Evolutionary conservation across 2,329 filamentous ascomycete species (phyloP), one percentile per base, ranked within the genome.

Genomic region (Colletotrichum theobromicola): DNA sequence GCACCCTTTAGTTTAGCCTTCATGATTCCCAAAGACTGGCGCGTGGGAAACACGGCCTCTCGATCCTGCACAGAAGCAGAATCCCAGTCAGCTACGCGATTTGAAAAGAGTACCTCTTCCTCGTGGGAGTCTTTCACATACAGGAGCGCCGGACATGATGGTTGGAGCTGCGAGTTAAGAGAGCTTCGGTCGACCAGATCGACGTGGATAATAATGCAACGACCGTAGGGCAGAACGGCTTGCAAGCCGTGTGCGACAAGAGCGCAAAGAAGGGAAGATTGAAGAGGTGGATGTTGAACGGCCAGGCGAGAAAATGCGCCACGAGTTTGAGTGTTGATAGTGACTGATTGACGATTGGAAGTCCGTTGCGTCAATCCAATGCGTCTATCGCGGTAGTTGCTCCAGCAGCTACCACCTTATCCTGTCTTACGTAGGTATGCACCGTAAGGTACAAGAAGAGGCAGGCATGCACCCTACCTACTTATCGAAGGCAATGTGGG

Each of bases 1-100:
- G 94, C 94, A 76, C 94, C 96, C 89, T 98, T 98, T 82, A 99
- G 92, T 90, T 99, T 99, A 78, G 93, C 92, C 87, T 98, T 98
- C 96, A 99, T 99, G 83, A 97, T 86, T 78, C 95, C 96, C 86
- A 99, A 89, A 84, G 95, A 98, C 89, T 99, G 97, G 82, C 97
- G 95, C 83, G 97, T 99, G 81, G 97, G 95, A 87, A 99, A 99
- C 87, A 99, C 96, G 82, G 96, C 91, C 87, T 99, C 97, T 84
- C 97, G 93, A 85, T 96, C 95, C 96, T 98, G 71, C 5, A 65
- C 13, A 53, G 16, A 26, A 62, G 24, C 18, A 53, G 35, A 13
- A 8, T 53, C 13, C 21, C 6, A 61, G 46, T 74, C 60, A 74
- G 70, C 34, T 35, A 13, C n/a, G 35, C 13, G 28, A 53, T 34